Percentiles rank a stretch among this genome's conserved stretches.
phyloP scores from a whole-genome alignment of 2,329 filamentous ascomycete species.

The Penicillium sp. region DNA sequence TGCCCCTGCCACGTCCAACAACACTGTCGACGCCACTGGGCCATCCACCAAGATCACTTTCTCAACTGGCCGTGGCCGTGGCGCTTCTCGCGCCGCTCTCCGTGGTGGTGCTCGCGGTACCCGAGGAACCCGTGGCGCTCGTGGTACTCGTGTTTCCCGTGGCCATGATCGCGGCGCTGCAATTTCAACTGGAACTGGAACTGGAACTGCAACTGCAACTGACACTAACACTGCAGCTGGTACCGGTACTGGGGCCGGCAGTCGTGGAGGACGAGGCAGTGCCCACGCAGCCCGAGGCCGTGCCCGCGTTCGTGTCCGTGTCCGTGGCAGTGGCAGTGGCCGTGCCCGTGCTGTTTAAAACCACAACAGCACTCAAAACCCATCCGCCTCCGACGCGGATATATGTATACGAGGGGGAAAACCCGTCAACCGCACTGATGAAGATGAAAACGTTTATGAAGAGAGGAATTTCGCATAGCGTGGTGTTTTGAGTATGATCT shows the following conservation, averaged over 20 bases:
- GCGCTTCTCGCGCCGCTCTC: neutral
- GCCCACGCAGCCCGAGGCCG: neutral
- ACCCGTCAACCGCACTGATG: neutral
- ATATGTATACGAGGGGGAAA: neutral
- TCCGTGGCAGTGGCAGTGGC: neutral
- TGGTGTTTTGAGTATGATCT: neutral
- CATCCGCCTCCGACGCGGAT: neutral
- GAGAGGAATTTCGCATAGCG: neutral
- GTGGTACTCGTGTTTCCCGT: neutral
- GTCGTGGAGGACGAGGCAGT: neutral
- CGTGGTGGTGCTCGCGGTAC: neutral
- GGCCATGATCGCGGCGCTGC: slow-evolving; percentile 1
- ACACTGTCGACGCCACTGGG: neutral
- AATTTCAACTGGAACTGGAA: neutral
- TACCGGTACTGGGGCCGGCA: neutral
- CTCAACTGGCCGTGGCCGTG: neutral
- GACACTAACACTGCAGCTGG: neutral
- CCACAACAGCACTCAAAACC: neutral
- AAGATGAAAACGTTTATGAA: neutral
- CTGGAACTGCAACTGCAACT: neutral
- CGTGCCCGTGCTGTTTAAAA: neutral
- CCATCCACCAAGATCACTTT: neutral
- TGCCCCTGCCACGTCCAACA: neutral
- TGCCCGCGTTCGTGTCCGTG: neutral
- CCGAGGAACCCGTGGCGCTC: neutral